Conservation (phyloP, 257 asterid species). For the Salvia miltiorrhiza region DNA sequence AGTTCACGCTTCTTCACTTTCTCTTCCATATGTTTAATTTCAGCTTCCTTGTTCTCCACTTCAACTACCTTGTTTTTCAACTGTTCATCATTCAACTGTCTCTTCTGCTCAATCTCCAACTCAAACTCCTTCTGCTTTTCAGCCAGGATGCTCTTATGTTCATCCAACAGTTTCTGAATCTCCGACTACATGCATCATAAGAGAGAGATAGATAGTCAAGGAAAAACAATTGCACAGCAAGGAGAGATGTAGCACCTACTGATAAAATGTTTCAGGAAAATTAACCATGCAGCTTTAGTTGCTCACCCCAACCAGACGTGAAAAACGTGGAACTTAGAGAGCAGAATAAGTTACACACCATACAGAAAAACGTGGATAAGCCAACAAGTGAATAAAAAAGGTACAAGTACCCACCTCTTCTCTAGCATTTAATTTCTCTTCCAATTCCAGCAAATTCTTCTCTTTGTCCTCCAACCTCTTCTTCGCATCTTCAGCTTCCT, state of each 20-base stretch:
- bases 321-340: slow-evolving; percentile 1
- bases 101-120: slow-evolving; percentile 71
- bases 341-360: neutral
- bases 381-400: neutral
- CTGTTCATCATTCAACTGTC: slow-evolving; percentile 59
- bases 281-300: neutral
- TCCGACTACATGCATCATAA: slow-evolving; percentile 53
- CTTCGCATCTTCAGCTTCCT: slow-evolving; percentile 66
- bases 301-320: neutral
- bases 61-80: slow-evolving; percentile 66
- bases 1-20: slow-evolving; percentile 79
- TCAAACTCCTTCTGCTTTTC: slow-evolving; percentile 72
- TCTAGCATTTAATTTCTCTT: slow-evolving; percentile 63
- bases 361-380: too few relatives aligned
- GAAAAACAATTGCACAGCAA: slow-evolving; percentile 12
- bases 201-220: slow-evolving; percentile 14
- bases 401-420: slow-evolving; percentile 56
- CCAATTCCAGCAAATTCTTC: slow-evolving; percentile 62
- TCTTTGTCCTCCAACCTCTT: slow-evolving; percentile 68
- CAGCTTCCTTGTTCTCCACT: slow-evolving; percentile 76
- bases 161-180: slow-evolving; percentile 83
- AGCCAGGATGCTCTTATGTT: slow-evolving; percentile 60
- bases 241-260: neutral
- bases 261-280: neutral
- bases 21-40: slow-evolving; percentile 82